Evolutionary conservation across 306 rosid genomes (phyloP).

Genomic region (Lagenaria siceraria): DNA sequence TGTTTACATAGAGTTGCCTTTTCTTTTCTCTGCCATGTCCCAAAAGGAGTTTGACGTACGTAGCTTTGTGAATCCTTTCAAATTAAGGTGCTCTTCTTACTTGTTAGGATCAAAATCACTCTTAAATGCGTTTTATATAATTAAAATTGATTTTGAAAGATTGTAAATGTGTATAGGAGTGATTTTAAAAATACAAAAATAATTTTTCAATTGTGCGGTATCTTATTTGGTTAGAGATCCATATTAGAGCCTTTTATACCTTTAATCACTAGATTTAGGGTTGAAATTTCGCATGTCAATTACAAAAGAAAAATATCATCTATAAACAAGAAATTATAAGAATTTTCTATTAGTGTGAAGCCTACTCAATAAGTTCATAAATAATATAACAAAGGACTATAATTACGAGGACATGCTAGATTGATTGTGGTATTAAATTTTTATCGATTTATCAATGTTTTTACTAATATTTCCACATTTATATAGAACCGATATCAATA

Average conservation of each 20-base stretch:
- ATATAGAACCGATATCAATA: too few relatives aligned
- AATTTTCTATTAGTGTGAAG: background rate
- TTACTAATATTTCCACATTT: too few relatives aligned
- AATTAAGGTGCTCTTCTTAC: background rate
- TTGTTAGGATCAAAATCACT: too few relatives aligned
- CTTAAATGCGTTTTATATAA: too few relatives aligned
- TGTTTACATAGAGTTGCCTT: background rate
- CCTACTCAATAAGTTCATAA: background rate
- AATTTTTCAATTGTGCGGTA: background rate
- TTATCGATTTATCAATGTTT: too few relatives aligned
- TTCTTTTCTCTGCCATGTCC: background rate
- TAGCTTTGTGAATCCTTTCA: background rate
- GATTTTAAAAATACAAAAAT: too few relatives aligned
- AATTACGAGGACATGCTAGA: background rate
- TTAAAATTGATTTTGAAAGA: too few relatives aligned
- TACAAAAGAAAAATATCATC: background rate
- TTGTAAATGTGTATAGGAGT: too few relatives aligned
- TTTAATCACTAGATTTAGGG: background rate
- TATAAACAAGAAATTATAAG: background rate
- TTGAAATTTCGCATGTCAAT: background rate
- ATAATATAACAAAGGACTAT: background rate
- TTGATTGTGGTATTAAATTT: background rate
- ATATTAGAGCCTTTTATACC: too few relatives aligned
- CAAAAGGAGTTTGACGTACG: background rate
- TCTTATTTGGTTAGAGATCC: background rate